Base-by-base conservation (phyloP, 805 yeast species). In the Phaffomyces antillensis region DNA sequence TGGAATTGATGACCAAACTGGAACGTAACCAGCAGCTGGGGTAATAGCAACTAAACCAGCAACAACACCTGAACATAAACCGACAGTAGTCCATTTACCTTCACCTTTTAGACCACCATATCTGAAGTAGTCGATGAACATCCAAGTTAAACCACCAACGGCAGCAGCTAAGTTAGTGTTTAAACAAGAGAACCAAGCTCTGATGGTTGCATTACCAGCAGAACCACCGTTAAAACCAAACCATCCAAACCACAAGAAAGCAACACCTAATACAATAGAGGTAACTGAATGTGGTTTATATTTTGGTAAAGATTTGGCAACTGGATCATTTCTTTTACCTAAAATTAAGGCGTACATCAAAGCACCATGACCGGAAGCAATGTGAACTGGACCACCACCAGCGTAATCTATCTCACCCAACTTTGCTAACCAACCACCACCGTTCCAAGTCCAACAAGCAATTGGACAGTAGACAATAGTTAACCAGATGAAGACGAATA, bases 211-310 rank as follows among this genome's bases (percentile, higher is more conserved):
- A 61, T 87, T 83, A 65, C 96, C 97, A 41, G 97, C 85, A 57
- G 98, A 97, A 66, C 96, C 96, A 75, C 91, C 91, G 79, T 91
- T 91, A 75, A 91, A 91, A 36, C 90, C 87, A 91, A 93, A 35
- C 96, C 96, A 61, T 88, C 88, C 98, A 98, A 91, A 32, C 97
- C 98, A 59, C 91, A 88, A 96, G 96, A 93, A 85, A 12, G 86
- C 83, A 16, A 97, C 89, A 43, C 99, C 99, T 46, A 91, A 68
- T n/a, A 90, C 96, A 47, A 88, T 86, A 38, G 88, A 77, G 7
- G 95, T 77, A 36, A 91, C 95, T 18, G 91, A 83, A 64, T 91
- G 96, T 36, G 98, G 98, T 69, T 81, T 86, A 72, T 89, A 89
- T 63, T 83, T 84, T 50, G 96, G 96, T 54, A 86, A 72, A 51